Evolutionary conservation across 164 flowering plant species (phyloP).

Genomic region (Vitis labrusca): DNA sequence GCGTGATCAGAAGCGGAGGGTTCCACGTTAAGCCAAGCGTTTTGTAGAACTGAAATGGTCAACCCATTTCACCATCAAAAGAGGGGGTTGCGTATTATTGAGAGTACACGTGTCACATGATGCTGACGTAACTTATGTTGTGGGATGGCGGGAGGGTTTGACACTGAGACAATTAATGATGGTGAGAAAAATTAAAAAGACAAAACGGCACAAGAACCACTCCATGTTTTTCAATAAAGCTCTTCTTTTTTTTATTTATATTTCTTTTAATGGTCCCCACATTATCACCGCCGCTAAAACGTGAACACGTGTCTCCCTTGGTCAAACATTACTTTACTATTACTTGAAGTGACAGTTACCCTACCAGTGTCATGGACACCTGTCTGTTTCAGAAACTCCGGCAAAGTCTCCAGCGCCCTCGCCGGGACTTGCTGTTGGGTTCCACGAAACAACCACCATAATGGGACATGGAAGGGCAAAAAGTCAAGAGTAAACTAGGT

Average conservation of each 20-base stretch:
- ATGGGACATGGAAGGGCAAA: too few species aligned
- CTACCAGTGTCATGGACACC: slow-evolving; percentile 26
- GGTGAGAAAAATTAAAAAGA: slow-evolving; percentile 11
- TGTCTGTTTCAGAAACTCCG: slow-evolving; percentile 13
- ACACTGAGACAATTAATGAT: slow-evolving; percentile 12
- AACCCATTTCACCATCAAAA: too few species aligned
- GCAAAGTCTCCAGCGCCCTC: not conserved
- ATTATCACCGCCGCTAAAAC: slow-evolving; percentile 3
- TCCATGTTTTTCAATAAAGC: slow-evolving; percentile 33
- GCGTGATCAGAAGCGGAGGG: not conserved
- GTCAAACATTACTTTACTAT: slow-evolving; percentile 17
- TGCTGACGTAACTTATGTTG: slow-evolving; percentile 16
- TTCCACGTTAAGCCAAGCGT: too few species aligned
- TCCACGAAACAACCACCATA: slow-evolving; percentile 7
- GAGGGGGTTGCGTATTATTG: slow-evolving; percentile 9
- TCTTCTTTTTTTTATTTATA: too few species aligned
- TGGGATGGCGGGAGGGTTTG: slow-evolving; percentile 9
- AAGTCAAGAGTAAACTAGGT: not conserved
- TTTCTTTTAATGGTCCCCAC: slow-evolving; percentile 13
- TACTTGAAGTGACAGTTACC: slow-evolving; percentile 20
- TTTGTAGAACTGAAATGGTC: too few species aligned
- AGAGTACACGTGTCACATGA: slow-evolving; percentile 29
- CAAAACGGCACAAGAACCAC: slow-evolving; percentile 33
- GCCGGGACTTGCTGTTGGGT: slow-evolving; percentile 28
- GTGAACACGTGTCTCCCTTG: slow-evolving; percentile 24